Evolutionary conservation across 2,329 filamentous ascomycete genomes (phyloP).

Genomic region (Nigrograna mackinnonii): DNA sequence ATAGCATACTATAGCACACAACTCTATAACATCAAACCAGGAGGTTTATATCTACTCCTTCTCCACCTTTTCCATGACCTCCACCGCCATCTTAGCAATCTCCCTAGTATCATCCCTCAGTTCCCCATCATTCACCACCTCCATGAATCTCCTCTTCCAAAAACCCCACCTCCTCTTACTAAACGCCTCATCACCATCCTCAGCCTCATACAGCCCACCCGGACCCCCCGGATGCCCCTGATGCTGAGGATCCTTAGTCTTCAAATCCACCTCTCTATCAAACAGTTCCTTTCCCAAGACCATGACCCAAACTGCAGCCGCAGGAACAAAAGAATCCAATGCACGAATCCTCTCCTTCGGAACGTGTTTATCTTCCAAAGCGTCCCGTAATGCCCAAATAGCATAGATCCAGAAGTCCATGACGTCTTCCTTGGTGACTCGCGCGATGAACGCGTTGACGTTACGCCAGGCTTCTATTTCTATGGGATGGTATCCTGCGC

Average conservation of each 20-base stretch:
- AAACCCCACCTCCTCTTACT: constrained; percentile 34
- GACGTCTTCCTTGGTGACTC: constrained; percentile 18
- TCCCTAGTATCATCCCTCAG: constrained; percentile 23
- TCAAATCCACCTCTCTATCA: constrained; percentile 28
- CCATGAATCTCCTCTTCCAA: constrained; percentile 34
- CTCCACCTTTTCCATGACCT: constrained; percentile 33
- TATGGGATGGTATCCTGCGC: constrained; percentile 14
- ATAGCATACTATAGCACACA: neutral
- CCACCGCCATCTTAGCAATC: constrained; percentile 25
- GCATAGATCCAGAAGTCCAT: constrained; percentile 23
- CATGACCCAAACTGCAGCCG: constrained; percentile 32
- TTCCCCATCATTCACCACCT: constrained; percentile 20
- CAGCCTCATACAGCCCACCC: constrained; percentile 32
- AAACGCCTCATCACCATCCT: constrained; percentile 31
- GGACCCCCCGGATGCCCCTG: constrained; percentile 33
- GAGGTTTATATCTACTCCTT: too few relatives aligned
- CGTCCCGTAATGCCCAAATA: constrained; percentile 31
- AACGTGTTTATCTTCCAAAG: constrained; percentile 24
- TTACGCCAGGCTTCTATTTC: constrained; percentile 36
- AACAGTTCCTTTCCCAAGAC: constrained; percentile 23
- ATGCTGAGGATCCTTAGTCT: too few relatives aligned
- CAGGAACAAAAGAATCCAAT: constrained; percentile 29
- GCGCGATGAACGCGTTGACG: constrained; percentile 33
- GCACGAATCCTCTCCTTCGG: constrained; percentile 19
- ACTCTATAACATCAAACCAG: too few relatives aligned